Percentiles rank a stretch among this genome's conserved stretches.
These are phyloP conservation scores for Davidsoniella virescens DNA, from an alignment of 2,329 filamentous ascomycete genomes.

Conservation along the genomic window DNA sequence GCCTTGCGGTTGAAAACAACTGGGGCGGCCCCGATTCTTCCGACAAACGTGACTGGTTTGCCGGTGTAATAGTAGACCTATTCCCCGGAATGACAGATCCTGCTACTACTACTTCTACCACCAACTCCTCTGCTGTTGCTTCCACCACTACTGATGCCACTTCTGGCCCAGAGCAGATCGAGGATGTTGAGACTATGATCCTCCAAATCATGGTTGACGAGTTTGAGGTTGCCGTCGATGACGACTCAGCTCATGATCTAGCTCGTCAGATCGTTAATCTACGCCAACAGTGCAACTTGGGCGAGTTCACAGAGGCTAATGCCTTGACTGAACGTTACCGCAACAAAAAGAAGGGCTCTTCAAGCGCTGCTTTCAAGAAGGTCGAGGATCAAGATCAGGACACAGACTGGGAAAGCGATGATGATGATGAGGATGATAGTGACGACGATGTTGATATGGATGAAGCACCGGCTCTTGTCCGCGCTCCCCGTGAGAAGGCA, in stretches of 20 bases:
- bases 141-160: constrained; percentile 17
- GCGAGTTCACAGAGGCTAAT: constrained; percentile 49
- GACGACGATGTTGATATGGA: constrained; percentile 48
- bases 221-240: constrained; percentile 84
- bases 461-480: constrained; percentile 48
- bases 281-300: constrained; percentile 45
- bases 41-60: constrained; percentile 95
- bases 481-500: constrained; percentile 42
- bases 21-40: constrained; percentile 73
- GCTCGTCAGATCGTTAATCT: constrained; percentile 57
- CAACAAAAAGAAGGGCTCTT: constrained; percentile 40
- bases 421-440: constrained; percentile 36
- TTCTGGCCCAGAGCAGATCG: constrained; percentile 32
- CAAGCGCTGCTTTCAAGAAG: constrained; percentile 31
- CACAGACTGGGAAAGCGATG: constrained; percentile 43
- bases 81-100: constrained; percentile 47
- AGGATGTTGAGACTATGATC: constrained; percentile 70
- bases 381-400: constrained; percentile 41
- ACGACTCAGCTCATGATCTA: constrained; percentile 64
- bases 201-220: constrained; percentile 90
- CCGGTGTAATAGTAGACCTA: constrained; percentile 69
- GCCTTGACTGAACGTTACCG: constrained; percentile 46
- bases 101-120: constrained; percentile 8
- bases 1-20: constrained; percentile 67
- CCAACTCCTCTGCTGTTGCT: constrained; percentile 15